Base-by-base conservation (phyloP, 208 protist species). In the Crithidia thermophila region DNA sequence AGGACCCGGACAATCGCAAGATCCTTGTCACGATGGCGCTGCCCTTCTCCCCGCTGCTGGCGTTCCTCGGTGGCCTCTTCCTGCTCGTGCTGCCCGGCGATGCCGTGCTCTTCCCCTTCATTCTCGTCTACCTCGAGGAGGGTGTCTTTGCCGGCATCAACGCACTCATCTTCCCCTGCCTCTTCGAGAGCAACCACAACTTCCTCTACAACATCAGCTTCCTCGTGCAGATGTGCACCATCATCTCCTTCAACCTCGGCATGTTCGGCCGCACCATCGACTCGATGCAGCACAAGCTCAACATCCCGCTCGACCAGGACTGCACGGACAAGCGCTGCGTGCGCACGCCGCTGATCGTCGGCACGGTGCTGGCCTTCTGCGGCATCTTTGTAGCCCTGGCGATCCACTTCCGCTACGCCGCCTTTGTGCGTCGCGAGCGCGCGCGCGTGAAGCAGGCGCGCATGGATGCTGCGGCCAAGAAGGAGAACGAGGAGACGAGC, bases 151-250 rank as follows among this genome's bases (percentile, higher is more conserved):
- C 72, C 55, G 70, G 78, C 39, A 49, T 81, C 52, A 80, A 75
- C 63, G 84, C 84, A 4, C 63, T 90, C 30, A 80, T 87, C 56
- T 84, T 90, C 34, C 81, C 84, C 13, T 78, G 74, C 42, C 28
- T 90, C 30, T 90, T 81, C 49, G 76, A 75, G 49, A 73, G 62
- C 36, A 56, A 85, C 55, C 84, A 83, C 68, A 72, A 67, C 39
- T 66, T 81, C 34, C 74, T 81, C 36, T 90, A 90, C 72, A 90
- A 83, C 65, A 60, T 90, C 43, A 85, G 81, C 46, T 87, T 84
- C 51, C 45, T 84, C 25, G 74, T 77, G n/a, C 75, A 77, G 34
- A 73, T 79, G 50, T 67, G 85, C 36, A 65, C 59, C 66, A 75
- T 82, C 42, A 79, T 90, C 68, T 68, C 73, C 61, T 90, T 85